phyloP scores from a whole-genome alignment of 495 filamentous ascomycete genomes.

The Hyaloscypha finlandica region DNA sequence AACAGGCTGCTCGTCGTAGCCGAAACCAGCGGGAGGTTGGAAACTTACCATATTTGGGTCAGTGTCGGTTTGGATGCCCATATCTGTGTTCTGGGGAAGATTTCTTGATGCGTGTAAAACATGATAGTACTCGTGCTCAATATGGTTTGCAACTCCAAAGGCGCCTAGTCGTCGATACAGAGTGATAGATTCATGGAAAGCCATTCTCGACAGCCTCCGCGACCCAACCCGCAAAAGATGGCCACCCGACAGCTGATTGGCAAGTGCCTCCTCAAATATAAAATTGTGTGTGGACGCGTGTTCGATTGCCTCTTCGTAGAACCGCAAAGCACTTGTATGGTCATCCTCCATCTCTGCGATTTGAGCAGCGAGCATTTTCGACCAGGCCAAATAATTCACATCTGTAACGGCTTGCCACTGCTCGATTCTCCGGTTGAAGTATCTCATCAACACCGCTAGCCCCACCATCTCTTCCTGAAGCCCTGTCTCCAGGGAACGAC shows the following conservation, averaged over 20 bases:
- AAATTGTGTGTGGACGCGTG: constrained; percentile 78
- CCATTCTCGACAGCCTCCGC: constrained; percentile 68
- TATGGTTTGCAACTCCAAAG: constrained; percentile 67
- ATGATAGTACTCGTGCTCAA: constrained; percentile 70
- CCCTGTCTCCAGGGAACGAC: constrained; percentile 32
- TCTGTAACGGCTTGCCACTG: constrained; percentile 66
- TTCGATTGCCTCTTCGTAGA: constrained; percentile 76
- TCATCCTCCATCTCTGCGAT: constrained; percentile 64
- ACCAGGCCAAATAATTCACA: constrained; percentile 80
- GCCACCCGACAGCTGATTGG: constrained; percentile 73
- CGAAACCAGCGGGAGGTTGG: constrained; percentile 54
- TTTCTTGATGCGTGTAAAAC: constrained; percentile 65
- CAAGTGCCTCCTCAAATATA: constrained; percentile 75
- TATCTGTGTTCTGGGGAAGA: constrained; percentile 63
- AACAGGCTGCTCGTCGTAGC: constrained; percentile 51
- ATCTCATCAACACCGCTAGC: constrained; percentile 56
- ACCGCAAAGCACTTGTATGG: constrained; percentile 60
- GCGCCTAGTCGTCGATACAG: constrained; percentile 77
- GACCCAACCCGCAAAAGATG: constrained; percentile 71
- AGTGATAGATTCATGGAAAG: constrained; percentile 71
- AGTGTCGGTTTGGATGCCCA: constrained; percentile 74
- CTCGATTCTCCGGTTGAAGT: constrained; percentile 58
- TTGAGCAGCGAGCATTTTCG: constrained; percentile 71
- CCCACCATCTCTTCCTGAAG: constrained; percentile 57
- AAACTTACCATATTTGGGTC: constrained; percentile 59